Percentiles rank a stretch among this genome's conserved stretches.
phyloP scores from a whole-genome alignment of 1,284 basidiomycete species.

The Coniferiporia sulphurascens region DNA sequence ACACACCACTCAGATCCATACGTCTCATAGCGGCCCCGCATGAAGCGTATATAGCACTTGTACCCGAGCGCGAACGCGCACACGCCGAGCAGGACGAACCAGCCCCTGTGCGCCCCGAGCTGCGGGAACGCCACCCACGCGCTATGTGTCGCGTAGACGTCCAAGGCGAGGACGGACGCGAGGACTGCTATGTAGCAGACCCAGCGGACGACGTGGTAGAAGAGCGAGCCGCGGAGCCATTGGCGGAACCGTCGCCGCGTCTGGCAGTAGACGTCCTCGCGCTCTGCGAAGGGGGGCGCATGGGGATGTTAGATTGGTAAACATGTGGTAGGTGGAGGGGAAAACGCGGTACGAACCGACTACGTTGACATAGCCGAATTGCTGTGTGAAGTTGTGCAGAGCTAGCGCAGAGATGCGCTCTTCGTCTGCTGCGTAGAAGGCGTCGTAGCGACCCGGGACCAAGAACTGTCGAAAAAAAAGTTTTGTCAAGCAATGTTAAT shows the following conservation, averaged over 20 bases:
- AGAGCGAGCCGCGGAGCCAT: conserved; percentile 3
- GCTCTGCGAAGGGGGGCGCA: not conserved
- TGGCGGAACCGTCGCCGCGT: conserved; percentile 10
- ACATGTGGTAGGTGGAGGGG: not conserved
- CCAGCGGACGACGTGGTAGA: not conserved
- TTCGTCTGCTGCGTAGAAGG: not conserved
- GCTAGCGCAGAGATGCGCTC: conserved; percentile 2
- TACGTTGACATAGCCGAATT: conserved; percentile 1
- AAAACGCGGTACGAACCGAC: conserved; percentile 5
- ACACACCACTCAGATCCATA: no score
- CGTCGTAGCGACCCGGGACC: conserved; percentile 2
- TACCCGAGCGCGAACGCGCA: not conserved
- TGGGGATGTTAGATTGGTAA: not conserved
- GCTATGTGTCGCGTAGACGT: not conserved
- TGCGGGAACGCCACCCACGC: not conserved
- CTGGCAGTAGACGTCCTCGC: conserved; percentile 7
- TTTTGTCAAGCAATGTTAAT: not conserved
- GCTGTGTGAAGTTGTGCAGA: not conserved
- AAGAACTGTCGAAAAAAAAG: conserved; percentile 3
- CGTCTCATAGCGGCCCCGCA: not conserved
- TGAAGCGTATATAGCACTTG: not conserved
- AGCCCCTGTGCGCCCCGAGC: not conserved
- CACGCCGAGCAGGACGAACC: not conserved
- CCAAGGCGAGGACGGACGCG: not conserved
- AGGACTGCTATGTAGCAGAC: not conserved